These are phyloP conservation scores for Oenanthe javanica DNA, from an alignment of 140 eudicot genomes.

Conservation along the genomic window DNA sequence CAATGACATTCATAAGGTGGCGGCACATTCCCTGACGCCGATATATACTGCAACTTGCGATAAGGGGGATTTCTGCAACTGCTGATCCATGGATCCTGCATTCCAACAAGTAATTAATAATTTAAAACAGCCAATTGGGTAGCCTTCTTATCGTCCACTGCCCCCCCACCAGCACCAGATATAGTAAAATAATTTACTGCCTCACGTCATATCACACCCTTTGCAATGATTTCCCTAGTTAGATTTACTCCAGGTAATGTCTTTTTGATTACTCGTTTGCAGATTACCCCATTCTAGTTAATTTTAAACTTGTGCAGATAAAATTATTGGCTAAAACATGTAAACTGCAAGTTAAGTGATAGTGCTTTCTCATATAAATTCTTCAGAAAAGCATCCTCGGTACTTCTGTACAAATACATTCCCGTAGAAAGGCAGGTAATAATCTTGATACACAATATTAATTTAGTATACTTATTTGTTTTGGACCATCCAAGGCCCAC, in stretches of 20 bases:
- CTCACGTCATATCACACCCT: too few species aligned
- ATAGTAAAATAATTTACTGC: not conserved
- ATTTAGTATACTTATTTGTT: too few species aligned
- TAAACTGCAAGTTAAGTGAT: not conserved
- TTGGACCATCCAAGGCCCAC: too few species aligned
- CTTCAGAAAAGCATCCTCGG: not conserved
- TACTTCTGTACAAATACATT: not conserved
- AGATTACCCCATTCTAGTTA: not conserved
- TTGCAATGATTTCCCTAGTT: not conserved
- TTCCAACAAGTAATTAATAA: slow-evolving; percentile 1
- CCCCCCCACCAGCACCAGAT: too few species aligned
- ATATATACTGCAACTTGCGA: slow-evolving; percentile 81
- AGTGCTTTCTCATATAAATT: not conserved
- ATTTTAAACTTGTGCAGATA: too few species aligned
- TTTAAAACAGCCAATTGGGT: not conserved
- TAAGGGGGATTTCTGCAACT: slow-evolving; percentile 92
- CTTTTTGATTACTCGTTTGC: not conserved
- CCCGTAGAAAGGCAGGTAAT: not conserved
- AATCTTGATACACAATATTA: too few species aligned
- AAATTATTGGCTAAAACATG: not conserved
- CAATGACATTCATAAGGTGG: slow-evolving; percentile 66
- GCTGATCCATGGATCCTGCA: slow-evolving; percentile 72
- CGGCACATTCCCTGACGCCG: slow-evolving; percentile 99
- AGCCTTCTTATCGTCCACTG: not conserved
- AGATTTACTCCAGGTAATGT: not conserved